Evolutionary conservation across 345 rosid genomes (phyloP), one percentile per base, ranked within the genome.

Genomic region (Citrus trifoliata): DNA sequence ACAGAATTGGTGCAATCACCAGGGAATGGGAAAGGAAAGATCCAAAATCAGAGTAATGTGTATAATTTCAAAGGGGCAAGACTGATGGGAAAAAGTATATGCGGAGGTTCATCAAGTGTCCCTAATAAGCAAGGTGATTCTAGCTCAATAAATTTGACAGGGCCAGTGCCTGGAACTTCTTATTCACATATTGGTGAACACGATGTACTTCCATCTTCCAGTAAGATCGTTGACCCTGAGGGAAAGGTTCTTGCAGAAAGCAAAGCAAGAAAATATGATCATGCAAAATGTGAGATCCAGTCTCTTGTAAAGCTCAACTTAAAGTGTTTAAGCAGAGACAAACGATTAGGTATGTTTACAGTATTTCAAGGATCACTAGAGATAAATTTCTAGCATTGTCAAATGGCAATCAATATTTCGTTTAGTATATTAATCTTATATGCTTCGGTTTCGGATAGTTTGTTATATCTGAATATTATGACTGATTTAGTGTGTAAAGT

Each of bases 251-350:
- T 12, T 61, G 67, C 68, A 2, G 75, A 69, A 42, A 67, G 80
- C 18, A 69, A 76, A 77, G 64, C 56, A 10, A 66, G 66, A 40
- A 70, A 59, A 65, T 79, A 78, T 32, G 85, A 78, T 9, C 71
- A 63, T 73, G 88, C 87, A 33, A 87, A 89, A 78, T 80, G 81
- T 53, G 93, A 85, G 82, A 87, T 89, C 55, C 91, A 79, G 64
- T 83, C 89, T 62, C 86, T 91, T 53, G 93, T 91, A 68, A 91
- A 89, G 84, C 86, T 75, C 74, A 89, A 87, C 83, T 81, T 91
- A 82, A 89, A 89, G 86, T 81, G 86, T 65, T 82, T 89, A 73
- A 80, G 81, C 70, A n/a, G 80, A 58, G 77, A 72, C 42, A 88
- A 87, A 67, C 76, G 19, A 65, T 79, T 91, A 81, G 95, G 94